Conservation (phyloP, 108 stramenopile genomes). For the Skeletonema potamos region DNA sequence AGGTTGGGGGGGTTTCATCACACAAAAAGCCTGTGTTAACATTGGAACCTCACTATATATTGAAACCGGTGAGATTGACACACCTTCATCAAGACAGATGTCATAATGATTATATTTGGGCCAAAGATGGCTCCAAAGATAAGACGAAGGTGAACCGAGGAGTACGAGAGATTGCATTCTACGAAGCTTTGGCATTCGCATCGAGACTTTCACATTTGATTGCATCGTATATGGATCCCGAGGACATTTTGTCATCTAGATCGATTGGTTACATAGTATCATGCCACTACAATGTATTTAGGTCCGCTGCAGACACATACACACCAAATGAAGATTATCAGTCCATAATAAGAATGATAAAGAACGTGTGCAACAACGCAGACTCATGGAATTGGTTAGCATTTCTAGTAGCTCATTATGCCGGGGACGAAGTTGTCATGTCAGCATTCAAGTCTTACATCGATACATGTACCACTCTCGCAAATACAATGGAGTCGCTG, state of each 20-base stretch:
- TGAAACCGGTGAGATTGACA: conserved; percentile 65
- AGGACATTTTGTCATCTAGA: conserved; percentile 3
- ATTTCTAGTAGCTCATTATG: conserved; percentile 13
- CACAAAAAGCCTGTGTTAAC: conserved; percentile 62
- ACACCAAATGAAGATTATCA: neutral
- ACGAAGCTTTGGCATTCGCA: conserved; percentile 58
- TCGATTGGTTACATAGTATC: neutral
- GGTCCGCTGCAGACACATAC: neutral
- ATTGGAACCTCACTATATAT: conserved; percentile 62
- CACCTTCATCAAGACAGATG: neutral
- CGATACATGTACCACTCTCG: conserved; percentile 32
- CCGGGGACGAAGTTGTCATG: conserved; percentile 27
- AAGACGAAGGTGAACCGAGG: conserved; percentile 61
- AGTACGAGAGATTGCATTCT: conserved; percentile 79
- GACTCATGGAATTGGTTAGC: neutral
- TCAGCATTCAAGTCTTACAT: conserved; percentile 9
- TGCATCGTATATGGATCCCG: neutral
- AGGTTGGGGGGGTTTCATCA: conserved; percentile 65
- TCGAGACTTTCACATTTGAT: neutral
- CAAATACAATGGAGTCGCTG: conserved; percentile 51
- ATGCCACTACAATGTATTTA: neutral
- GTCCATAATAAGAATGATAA: conserved; percentile 1
- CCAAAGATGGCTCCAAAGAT: conserved; percentile 13
- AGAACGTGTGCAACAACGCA: neutral
- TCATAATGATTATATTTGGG: neutral